Conservation (phyloP, 2,329 filamentous ascomycete species). For the Aaosphaeria pasadenensis region DNA sequence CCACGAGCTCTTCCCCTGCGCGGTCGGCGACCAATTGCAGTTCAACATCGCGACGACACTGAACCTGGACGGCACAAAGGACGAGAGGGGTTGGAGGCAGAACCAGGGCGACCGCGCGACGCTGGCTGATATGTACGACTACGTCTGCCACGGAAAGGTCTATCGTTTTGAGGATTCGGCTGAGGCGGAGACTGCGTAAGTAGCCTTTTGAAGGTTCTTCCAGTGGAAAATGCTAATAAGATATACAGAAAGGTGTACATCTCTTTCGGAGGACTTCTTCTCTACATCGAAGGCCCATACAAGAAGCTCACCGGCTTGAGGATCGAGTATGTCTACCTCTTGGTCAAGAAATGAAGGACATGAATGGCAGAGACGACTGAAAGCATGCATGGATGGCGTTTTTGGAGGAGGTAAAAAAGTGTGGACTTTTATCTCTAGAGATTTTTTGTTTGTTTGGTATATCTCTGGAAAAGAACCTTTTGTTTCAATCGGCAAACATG, state of each 20-base stretch:
- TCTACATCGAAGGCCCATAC: constrained; percentile 89
- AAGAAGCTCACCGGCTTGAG: constrained; percentile 90
- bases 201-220: constrained; percentile 15
- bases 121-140: constrained; percentile 77
- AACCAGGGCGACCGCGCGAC: constrained; percentile 51
- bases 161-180: constrained; percentile 79
- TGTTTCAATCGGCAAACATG: constrained; percentile 6
- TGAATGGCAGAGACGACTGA: too few relatives aligned
- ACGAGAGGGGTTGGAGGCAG: constrained; percentile 64
- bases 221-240: not conserved
- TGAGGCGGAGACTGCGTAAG: constrained; percentile 82
- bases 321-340: constrained; percentile 90
- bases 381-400: constrained; percentile 11
- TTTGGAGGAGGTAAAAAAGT: constrained; percentile 22
- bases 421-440: constrained; percentile 3
- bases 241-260: constrained; percentile 78
- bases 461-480: too few relatives aligned
- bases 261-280: constrained; percentile 87
- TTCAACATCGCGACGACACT: constrained; percentile 83
- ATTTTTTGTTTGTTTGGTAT: too few relatives aligned
- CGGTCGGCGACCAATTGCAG: constrained; percentile 71
- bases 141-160: constrained; percentile 85
- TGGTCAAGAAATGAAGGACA: constrained; percentile 74
- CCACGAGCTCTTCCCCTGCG: constrained; percentile 81
- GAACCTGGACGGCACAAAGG: constrained; percentile 74